phyloP scores from a whole-genome alignment of 2,329 filamentous ascomycete genomes.

The Macrophomina phaseolina region DNA sequence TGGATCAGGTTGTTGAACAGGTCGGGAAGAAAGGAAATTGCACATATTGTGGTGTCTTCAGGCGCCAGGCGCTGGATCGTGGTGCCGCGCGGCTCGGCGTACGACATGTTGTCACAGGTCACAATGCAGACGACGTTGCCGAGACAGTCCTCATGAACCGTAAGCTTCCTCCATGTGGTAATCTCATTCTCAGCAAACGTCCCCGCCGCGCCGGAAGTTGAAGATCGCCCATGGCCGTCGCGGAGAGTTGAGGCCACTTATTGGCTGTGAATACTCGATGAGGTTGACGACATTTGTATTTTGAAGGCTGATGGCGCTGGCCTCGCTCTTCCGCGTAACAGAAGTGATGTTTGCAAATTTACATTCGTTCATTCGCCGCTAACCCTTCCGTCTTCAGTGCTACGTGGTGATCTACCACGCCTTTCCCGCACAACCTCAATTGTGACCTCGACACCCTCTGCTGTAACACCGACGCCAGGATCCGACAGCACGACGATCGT shows the following conservation, averaged over 20 bases:
- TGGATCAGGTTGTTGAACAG: constrained; percentile 97
- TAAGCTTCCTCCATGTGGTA: constrained; percentile 30
- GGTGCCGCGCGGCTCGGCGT: constrained; percentile 88
- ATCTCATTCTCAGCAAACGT: no score
- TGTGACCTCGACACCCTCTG: constrained; percentile 63
- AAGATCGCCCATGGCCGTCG: no score
- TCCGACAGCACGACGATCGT: constrained; percentile 5
- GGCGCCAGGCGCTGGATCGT: constrained; percentile 89
- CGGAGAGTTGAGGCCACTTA: no score
- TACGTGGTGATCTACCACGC: constrained; percentile 87
- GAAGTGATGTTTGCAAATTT: neutral
- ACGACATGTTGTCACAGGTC: constrained; percentile 92
- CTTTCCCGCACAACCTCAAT: constrained; percentile 90
- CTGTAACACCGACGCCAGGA: constrained; percentile 60
- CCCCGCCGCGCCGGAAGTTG: no score
- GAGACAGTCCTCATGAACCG: constrained; percentile 97
- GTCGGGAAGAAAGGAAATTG: constrained; percentile 99
- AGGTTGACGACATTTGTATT: no score
- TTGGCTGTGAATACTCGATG: no score
- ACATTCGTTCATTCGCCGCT: neutral
- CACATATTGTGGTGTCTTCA: constrained; percentile 97
- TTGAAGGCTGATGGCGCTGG: no score
- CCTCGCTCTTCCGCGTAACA: no score
- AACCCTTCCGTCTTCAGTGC: constrained; percentile 50
- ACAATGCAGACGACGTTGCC: constrained; percentile 96